Evolutionary conservation across 1,139 yeast species (phyloP), one percentile per base, ranked within the genome.

Genomic region (Zhuliangozyma parablackwelliae): DNA sequence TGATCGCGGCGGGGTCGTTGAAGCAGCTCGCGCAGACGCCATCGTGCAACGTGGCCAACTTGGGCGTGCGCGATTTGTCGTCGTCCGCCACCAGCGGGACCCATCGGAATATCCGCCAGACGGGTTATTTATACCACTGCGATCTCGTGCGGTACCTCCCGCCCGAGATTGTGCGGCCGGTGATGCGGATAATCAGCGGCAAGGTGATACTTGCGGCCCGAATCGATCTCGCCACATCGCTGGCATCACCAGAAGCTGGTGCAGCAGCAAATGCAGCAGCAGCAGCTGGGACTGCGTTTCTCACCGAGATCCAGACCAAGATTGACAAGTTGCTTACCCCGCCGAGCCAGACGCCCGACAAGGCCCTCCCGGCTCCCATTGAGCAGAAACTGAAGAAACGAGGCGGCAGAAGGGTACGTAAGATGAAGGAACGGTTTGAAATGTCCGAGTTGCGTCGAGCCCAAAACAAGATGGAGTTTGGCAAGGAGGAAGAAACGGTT

Each of bases 201-300:
- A 92, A 90, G 52, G 65, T 87, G 1, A 73, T 86, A 0, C 61
- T 94, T 9, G 95, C 97, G 0, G 90, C 97, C 0, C 69, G 98
- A 42, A 71, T 90, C 5, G 99, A 92, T 54, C 56, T 70, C 24
- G 53, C 71, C 6, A 58, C 61, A 34, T 61, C 75, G 1, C 59
- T 59, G 31, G 16, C 16, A 16, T 3, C 4, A 16, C 16, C 16
- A 16, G 16, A 16, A 16, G 16, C 16, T 16, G 16, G 16, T 16
- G 16, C 16, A 16, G 16, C 4, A 4, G 16, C 16, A 16, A 16
- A 16, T n/a, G n/a, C n/a, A n/a, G n/a, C n/a, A n/a, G n/a, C n/a
- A n/a, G 7, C 7, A 6, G 7, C 7, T 7, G 97, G 97, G 0
- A 32, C 35, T 3, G 65, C 69, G 41, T 82, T 84, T 75, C 61